Evolutionary conservation across 2,329 filamentous ascomycete genomes (phyloP).

Genomic region (Curvularia verruculosa): DNA sequence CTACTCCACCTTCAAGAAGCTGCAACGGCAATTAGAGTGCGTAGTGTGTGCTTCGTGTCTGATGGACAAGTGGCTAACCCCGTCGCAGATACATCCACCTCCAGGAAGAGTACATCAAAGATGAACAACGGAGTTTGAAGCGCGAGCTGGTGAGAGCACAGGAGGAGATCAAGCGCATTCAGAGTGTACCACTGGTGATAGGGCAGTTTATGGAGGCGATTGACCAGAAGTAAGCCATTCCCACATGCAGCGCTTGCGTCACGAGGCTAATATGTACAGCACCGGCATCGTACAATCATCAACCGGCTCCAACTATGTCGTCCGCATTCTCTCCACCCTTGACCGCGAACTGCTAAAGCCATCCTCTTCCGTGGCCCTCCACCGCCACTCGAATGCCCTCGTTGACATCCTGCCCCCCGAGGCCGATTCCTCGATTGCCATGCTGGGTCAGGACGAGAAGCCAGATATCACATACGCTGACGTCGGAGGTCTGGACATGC

Average conservation of each 20-base stretch:
- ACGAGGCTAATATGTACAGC: conserved; percentile 56
- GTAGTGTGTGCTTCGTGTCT: conserved; percentile 35
- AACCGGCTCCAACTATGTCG: conserved; percentile 98
- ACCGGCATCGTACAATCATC: conserved; percentile 98
- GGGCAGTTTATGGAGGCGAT: conserved; percentile 99
- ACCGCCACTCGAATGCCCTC: conserved; percentile 96
- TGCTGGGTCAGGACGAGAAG: conserved; percentile 96
- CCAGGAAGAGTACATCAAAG: conserved; percentile 99
- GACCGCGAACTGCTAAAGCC: conserved; percentile 98
- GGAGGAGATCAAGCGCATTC: conserved; percentile 99
- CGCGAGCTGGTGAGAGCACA: conserved; percentile 95
- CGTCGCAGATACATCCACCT: conserved; percentile 81
- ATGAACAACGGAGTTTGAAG: conserved; percentile 98
- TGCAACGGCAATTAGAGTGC: conserved; percentile 94
- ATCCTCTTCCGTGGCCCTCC: conserved; percentile 94
- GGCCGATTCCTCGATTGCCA: conserved; percentile 97
- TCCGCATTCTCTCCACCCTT: conserved; percentile 95
- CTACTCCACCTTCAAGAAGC: conserved; percentile 93
- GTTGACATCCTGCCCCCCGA: conserved; percentile 99
- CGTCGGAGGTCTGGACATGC: conserved; percentile 97
- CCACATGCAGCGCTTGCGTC: conserved; percentile 2
- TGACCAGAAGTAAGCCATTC: conserved; percentile 82
- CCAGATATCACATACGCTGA: conserved; percentile 98
- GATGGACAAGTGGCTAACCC: conserved; percentile 37
- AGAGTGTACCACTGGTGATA: conserved; percentile 96